phyloP scores from a whole-genome alignment of 176 grass and related monocot genomes.

The Zizania latifolia region DNA sequence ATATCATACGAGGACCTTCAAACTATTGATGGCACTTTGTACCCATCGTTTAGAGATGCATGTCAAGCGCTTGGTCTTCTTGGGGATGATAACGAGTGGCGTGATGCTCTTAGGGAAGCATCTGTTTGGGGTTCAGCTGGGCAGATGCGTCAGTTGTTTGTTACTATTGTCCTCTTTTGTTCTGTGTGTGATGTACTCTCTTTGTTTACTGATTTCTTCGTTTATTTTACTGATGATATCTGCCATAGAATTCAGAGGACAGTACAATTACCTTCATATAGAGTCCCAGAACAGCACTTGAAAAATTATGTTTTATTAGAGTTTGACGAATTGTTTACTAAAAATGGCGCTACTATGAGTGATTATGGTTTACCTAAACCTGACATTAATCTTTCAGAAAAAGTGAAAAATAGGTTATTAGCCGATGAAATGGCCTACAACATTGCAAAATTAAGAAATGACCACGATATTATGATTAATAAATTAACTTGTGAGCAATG shows the following conservation, averaged over 20 bases:
- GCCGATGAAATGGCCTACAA: not conserved
- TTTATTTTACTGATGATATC: constrained; percentile 19
- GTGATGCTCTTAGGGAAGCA: constrained; percentile 8
- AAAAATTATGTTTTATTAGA: constrained; percentile 17
- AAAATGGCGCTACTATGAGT: not conserved
- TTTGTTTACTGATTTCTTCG: no score
- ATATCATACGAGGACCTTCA: not conserved
- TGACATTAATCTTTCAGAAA: not conserved
- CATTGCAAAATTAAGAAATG: not conserved
- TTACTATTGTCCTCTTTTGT: constrained; percentile 11
- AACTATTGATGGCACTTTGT: not conserved
- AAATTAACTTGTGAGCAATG: not conserved
- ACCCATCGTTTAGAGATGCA: constrained; percentile 14
- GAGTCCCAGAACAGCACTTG: not conserved
- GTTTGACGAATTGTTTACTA: not conserved
- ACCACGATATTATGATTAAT: not conserved
- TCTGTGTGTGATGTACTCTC: not conserved
- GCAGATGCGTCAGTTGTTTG: not conserved
- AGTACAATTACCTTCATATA: not conserved
- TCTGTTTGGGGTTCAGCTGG: not conserved
- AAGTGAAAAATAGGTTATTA: not conserved
- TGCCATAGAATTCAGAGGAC: not conserved
- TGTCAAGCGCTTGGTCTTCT: constrained; percentile 14
- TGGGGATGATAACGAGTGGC: constrained; percentile 31
- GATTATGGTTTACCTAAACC: not conserved